Evolutionary conservation across 2,329 filamentous ascomycete genomes (phyloP).

Genomic region (Venturia aucupariae): DNA sequence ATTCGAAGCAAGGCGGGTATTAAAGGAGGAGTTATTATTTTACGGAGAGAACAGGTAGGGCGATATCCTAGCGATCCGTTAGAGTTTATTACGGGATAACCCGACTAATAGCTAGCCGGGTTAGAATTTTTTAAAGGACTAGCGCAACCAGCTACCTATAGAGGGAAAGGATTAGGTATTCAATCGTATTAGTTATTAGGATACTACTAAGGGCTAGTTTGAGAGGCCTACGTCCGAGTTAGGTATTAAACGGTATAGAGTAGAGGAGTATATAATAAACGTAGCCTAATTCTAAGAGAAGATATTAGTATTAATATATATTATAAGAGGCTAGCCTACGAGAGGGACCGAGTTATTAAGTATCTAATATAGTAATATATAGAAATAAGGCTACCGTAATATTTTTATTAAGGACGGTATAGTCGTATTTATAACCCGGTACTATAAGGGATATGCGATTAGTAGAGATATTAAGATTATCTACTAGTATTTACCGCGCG

Average conservation of each 20-base stretch:
- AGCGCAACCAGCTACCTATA: slow-evolving; percentile 10
- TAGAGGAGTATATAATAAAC: slow-evolving; percentile 17
- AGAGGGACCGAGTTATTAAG: no score
- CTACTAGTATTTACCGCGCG: slow-evolving; percentile 21
- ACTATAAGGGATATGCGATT: slow-evolving; percentile 20
- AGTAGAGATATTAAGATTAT: slow-evolving; percentile 21
- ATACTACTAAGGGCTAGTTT: slow-evolving; percentile 11
- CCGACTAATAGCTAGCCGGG: slow-evolving; percentile 5
- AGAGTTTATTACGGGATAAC: slow-evolving; percentile 14
- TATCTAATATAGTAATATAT: no score
- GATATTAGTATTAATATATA: no score
- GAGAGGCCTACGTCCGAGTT: slow-evolving; percentile 8
- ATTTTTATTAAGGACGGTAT: slow-evolving; percentile 21
- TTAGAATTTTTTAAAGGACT: no score
- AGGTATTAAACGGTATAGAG: not conserved
- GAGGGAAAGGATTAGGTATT: slow-evolving; percentile 15
- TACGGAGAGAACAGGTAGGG: slow-evolving; percentile 2
- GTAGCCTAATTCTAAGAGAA: slow-evolving; percentile 16
- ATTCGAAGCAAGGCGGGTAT: slow-evolving; percentile 7
- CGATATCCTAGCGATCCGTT: not conserved
- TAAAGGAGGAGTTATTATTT: no score
- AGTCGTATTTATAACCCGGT: slow-evolving; percentile 20
- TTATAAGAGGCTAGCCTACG: no score
- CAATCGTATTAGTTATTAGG: slow-evolving; percentile 9
- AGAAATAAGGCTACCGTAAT: slow-evolving; percentile 17